These are phyloP conservation scores for Geosmithia morbida DNA, from an alignment of 2,329 filamentous ascomycete genomes.

Conservation along the genomic window DNA sequence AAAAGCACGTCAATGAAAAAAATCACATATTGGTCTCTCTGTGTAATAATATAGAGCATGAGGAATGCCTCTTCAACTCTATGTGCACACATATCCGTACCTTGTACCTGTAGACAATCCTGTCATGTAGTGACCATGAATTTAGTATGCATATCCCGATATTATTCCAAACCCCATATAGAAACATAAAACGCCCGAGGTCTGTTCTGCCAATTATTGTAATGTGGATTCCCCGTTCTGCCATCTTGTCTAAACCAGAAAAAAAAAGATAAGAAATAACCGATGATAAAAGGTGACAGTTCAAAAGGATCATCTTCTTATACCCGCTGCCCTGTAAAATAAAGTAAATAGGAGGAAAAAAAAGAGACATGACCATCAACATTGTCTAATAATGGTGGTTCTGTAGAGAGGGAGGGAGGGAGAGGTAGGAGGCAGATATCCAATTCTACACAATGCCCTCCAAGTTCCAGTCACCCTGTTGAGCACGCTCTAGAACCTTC, in stretches of 20 bases:
- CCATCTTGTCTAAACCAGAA: background rate
- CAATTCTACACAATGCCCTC: slow-evolving; percentile 22
- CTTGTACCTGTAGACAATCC: no score
- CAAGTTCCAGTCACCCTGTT: slow-evolving; percentile 37
- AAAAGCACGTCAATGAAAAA: no score
- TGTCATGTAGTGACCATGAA: no score
- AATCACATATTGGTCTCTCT: no score
- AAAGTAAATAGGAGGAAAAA: background rate
- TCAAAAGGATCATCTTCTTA: background rate
- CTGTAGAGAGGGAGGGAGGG: background rate
- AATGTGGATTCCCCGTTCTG: background rate
- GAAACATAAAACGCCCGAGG: background rate
- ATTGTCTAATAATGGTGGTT: background rate
- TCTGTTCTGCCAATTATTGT: background rate
- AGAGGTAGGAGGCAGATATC: background rate
- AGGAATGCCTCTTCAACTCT: no score
- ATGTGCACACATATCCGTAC: no score
- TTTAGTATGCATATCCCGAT: no score
- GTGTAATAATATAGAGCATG: no score
- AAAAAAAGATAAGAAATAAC: background rate
- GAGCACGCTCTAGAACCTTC: slow-evolving; percentile 33
- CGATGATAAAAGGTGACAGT: background rate
- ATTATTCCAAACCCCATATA: background rate
- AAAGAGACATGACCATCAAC: background rate
- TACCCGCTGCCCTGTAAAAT: background rate